phyloP scores from a whole-genome alignment of 805 yeast genomes.

The Cyberlindnera euphorbiae region DNA sequence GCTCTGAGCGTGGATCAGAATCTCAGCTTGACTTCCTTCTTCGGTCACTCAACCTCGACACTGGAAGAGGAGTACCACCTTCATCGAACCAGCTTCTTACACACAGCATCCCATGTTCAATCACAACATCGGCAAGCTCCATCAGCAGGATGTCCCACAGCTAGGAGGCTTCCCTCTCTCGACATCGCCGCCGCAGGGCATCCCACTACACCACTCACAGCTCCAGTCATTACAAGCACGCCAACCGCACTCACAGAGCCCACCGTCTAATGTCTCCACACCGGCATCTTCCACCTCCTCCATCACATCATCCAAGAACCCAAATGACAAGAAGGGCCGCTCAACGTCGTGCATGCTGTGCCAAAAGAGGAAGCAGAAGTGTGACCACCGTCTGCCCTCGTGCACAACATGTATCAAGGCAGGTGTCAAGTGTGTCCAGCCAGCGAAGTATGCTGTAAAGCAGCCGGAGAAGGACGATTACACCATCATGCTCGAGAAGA shows the following conservation, averaged over 20 bases:
- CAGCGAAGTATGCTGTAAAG: conserved; percentile 48
- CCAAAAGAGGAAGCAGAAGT: conserved; percentile 55
- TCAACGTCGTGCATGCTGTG: conserved; percentile 54
- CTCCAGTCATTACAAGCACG: neutral
- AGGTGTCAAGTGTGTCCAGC: conserved; percentile 57
- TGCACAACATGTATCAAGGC: conserved; percentile 67
- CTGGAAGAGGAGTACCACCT: no score
- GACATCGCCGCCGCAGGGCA: conserved; percentile 1
- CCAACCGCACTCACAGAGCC: conserved; percentile 1
- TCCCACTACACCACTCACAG: neutral
- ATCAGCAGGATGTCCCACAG: conserved; percentile 5
- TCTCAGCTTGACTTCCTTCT: no score
- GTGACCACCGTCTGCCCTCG: conserved; percentile 60
- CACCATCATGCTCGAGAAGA: conserved; percentile 50
- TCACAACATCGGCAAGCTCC: conserved; percentile 2
- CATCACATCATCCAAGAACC: conserved; percentile 13
- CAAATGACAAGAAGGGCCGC: conserved; percentile 46
- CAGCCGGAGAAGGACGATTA: conserved; percentile 50
- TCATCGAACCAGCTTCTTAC: no score
- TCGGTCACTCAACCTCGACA: no score
- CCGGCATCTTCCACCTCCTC: conserved; percentile 7
- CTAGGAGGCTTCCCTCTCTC: conserved; percentile 10
- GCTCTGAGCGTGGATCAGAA: no score
- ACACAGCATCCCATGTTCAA: no score
- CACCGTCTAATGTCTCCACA: conserved; percentile 2